These are phyloP conservation scores for Calonectria ilicicola DNA, from an alignment of 2,329 filamentous ascomycete genomes.

Conservation along the genomic window DNA sequence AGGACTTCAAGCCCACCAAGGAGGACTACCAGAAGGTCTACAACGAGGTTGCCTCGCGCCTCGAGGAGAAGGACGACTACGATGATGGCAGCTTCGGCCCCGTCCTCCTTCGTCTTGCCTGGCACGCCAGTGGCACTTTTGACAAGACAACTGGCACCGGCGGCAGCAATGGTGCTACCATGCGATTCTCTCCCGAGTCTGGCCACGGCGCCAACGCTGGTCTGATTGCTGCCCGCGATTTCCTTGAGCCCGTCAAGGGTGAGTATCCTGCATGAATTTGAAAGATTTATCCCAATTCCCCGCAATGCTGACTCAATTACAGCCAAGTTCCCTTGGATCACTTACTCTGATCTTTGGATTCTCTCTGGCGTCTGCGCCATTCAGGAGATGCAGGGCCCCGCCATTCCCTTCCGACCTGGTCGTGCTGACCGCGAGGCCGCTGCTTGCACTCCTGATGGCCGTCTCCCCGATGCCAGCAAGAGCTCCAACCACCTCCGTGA, in stretches of 20 bases:
- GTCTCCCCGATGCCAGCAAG: constrained; percentile 83
- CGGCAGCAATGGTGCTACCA: constrained; percentile 95
- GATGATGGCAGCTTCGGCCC: constrained; percentile 97
- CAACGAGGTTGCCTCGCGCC: constrained; percentile 81
- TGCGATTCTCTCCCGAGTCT: constrained; percentile 92
- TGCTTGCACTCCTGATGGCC: constrained; percentile 94
- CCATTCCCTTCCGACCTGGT: constrained; percentile 89
- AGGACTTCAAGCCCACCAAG: constrained; percentile 78
- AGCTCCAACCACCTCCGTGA: constrained; percentile 84
- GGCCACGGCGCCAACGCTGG: constrained; percentile 96
- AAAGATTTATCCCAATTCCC: neutral
- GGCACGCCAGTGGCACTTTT: constrained; percentile 94
- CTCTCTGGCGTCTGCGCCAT: constrained; percentile 86
- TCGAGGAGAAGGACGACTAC: constrained; percentile 94
- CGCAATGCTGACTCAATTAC: constrained; percentile 17
- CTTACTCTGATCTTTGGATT: constrained; percentile 97
- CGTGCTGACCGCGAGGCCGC: constrained; percentile 82
- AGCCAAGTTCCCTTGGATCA: constrained; percentile 90
- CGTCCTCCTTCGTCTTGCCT: constrained; percentile 89
- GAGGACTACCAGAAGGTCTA: constrained; percentile 97
- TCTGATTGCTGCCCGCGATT: constrained; percentile 86
- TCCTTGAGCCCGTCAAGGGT: constrained; percentile 92
- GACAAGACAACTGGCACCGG: constrained; percentile 90
- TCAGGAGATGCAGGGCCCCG: constrained; percentile 94
- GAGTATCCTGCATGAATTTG: constrained; percentile 45